Evolutionary conservation across 345 rosid species (phyloP), one percentile per base, ranked within the genome.

Genomic region (Populus euphratica): DNA sequence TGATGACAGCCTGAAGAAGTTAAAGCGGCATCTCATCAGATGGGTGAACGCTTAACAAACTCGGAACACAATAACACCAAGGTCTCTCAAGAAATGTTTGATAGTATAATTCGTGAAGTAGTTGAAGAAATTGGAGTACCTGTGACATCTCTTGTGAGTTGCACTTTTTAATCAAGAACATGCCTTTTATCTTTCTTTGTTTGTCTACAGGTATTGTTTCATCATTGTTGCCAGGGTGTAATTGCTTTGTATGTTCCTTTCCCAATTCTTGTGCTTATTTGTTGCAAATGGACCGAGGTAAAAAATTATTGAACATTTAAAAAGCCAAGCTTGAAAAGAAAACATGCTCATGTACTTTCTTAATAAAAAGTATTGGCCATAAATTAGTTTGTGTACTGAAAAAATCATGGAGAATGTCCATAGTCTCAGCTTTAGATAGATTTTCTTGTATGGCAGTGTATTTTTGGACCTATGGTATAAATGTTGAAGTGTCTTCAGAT

Each of bases 81-180:
- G 81, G 86, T 83, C 76, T 81, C 92, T 54, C 82, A 80, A 73
- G 94, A 95, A 86, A 86, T 93, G 92, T 95, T 93, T 76, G 90
- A 90, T 74, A 92, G 97, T 78, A 91, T 92, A 74, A 82, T 81
- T 62, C 88, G 90, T 38, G 97, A 92, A 92, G 94, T 91, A 44
- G 92, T 87, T 29, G 96, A 95, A 88, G 99, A 95, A 88, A 89
- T 92, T 83, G 98, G 98, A 83, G 94, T 92, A 44, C 97, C 97
- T 0, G 80, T 84, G 50, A 82, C 83, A 72, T 89, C 97, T 66
- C 91, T 93, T 59, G 99, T 95, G 84, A 86, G 91, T 73, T n/a
- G 54, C 72, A 52, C 73, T 12, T 75, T 31, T 20, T n/a, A 72
- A 52, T 27, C 33, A 6, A 20, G 31, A 73, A 27, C 11, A 13